Evolutionary conservation across 345 rosid species (phyloP).

Genomic region (Brassica incana): DNA sequence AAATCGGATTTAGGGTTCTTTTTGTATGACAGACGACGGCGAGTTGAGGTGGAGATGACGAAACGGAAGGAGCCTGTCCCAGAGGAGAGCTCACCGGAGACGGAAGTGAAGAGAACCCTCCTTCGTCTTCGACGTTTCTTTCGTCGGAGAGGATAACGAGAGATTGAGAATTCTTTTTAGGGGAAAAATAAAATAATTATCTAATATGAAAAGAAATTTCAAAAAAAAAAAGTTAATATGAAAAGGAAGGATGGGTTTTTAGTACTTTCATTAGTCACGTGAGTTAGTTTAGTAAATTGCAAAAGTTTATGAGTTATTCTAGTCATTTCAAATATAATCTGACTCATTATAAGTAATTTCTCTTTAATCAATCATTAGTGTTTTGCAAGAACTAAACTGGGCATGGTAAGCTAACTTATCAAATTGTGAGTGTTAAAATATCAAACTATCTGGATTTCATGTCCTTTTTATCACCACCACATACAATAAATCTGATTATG

Average conservation of each 20-base stretch:
- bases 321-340: neutral
- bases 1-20: neutral
- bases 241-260: neutral
- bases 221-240: neutral
- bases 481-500: conserved; percentile 18
- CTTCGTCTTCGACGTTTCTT: too few species aligned
- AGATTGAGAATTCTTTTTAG: too few species aligned
- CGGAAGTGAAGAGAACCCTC: neutral
- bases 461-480: conserved; percentile 6
- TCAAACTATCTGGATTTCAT: neutral
- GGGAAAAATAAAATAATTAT: too few species aligned
- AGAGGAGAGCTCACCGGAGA: neutral
- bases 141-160: too few species aligned
- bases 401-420: neutral
- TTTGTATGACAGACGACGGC: neutral
- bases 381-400: neutral
- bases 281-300: neutral
- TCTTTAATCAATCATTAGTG: neutral
- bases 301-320: neutral
- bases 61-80: neutral
- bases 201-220: too few species aligned
- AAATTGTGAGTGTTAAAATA: neutral
- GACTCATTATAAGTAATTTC: neutral
- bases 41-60: neutral
- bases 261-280: neutral